A percentile compares a stretch with the other conserved stretches of the same genome.
Evolutionary conservation across 495 filamentous ascomycete genomes (phyloP).

Genomic region (Cercophora newfieldiana): DNA sequence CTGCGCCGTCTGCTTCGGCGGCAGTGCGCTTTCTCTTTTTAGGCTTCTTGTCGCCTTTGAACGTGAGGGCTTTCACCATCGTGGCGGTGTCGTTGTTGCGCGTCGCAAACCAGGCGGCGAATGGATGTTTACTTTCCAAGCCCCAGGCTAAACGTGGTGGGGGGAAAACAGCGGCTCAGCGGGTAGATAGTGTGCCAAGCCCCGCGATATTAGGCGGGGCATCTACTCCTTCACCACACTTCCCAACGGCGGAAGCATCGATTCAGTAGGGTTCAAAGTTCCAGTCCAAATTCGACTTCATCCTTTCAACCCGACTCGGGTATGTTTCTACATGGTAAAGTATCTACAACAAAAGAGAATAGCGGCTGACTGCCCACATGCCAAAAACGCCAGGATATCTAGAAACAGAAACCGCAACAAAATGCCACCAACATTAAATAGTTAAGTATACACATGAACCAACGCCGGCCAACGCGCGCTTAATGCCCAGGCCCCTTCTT

Average conservation of each 20-base stretch:
- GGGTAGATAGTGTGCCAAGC: background rate
- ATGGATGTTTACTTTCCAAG: background rate
- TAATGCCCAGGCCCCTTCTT: background rate
- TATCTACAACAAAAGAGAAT: background rate
- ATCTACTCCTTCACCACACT: background rate
- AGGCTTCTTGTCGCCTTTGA: conserved; percentile 95
- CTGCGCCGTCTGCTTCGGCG: conserved; percentile 43
- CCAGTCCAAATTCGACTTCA: background rate
- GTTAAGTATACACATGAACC: background rate
- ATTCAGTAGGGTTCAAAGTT: background rate
- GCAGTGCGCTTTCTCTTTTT: conserved; percentile 81
- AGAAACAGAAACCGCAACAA: background rate
- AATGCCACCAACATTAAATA: background rate
- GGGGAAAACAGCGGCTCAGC: background rate
- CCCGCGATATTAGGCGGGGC: background rate
- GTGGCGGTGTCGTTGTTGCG: conserved; percentile 1
- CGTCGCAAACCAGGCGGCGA: no score
- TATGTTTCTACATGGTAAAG: background rate
- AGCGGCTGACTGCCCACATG: background rate
- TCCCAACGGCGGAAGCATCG: background rate
- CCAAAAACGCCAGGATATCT: background rate
- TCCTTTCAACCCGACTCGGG: background rate
- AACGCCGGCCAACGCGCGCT: background rate
- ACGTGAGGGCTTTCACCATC: conserved; percentile 81
- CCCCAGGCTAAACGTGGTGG: background rate